Evolutionary conservation across 2,329 filamentous ascomycete genomes (phyloP).

Genomic region (Phyllosticta citribraziliensis): DNA sequence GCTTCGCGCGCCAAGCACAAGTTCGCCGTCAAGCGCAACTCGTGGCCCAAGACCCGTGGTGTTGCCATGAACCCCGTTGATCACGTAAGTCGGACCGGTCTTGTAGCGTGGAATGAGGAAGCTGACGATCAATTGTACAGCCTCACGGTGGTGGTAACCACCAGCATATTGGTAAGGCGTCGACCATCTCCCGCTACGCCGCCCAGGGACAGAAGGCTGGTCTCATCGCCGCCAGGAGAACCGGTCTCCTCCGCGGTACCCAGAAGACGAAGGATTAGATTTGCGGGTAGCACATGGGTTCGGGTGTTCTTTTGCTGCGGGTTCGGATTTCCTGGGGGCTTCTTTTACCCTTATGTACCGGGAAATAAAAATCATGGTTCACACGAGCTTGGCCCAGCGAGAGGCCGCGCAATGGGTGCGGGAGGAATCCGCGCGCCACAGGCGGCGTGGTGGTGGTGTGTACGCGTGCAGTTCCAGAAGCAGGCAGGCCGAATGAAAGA

Average conservation of each 20-base stretch:
- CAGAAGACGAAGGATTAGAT: slow-evolving; percentile 92
- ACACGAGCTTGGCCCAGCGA: slow-evolving; percentile 9
- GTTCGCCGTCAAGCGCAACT: slow-evolving; percentile 99
- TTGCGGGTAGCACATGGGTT: slow-evolving; percentile 15
- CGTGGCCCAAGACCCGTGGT: slow-evolving; percentile 99
- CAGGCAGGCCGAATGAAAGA: background rate
- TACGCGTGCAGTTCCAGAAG: background rate
- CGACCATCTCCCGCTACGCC: slow-evolving; percentile 97
- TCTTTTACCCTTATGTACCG: slow-evolving; percentile 11
- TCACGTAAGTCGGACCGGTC: slow-evolving; percentile 51
- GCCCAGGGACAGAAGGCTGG: slow-evolving; percentile 98
- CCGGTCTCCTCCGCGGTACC: slow-evolving; percentile 99
- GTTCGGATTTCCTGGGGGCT: slow-evolving; percentile 11
- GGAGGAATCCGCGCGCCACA: background rate
- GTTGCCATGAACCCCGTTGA: slow-evolving; percentile 99
- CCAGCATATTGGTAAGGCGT: slow-evolving; percentile 99
- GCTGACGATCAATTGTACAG: slow-evolving; percentile 23
- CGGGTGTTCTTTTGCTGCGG: slow-evolving; percentile 13
- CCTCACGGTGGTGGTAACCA: slow-evolving; percentile 79
- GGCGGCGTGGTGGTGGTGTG: background rate
- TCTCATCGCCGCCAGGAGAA: slow-evolving; percentile 99
- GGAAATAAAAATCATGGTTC: slow-evolving; percentile 12
- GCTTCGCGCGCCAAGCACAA: slow-evolving; percentile 99
- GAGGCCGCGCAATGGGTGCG: background rate
- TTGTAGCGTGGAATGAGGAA: slow-evolving; percentile 14